Evolutionary conservation across 345 rosid genomes (phyloP), one percentile per base, ranked within the genome.

Genomic region (Salix caprea): DNA sequence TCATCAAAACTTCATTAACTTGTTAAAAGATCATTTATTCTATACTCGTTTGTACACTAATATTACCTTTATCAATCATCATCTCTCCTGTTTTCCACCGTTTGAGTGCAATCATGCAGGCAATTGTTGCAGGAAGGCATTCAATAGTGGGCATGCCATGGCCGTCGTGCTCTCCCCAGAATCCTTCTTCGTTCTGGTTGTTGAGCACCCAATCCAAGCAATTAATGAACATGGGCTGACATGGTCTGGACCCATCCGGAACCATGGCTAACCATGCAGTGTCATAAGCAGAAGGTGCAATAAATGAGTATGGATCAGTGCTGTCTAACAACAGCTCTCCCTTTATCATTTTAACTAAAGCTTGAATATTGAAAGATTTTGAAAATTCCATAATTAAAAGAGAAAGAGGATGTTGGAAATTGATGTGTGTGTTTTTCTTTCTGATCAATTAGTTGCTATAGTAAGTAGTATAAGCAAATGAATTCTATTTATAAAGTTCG

Each of bases 211-310:
- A 91, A 37, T 85, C 84, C 77, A 91, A 76, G 83, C 88, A 89
- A 42, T 18, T 74, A 72, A 70, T 67, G 74, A 91, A 91, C 92
- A 89, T 82, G 69, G 92, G 94, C 58, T 40, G 32, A 7, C 24
- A 48, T 1, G 83, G 78, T 60, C 23, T 62, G 21, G 16, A 26
- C 23, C 37, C 30, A 37, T 79, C 78, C 21, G 88, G 88, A 46
- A 90, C 71, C 89, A 90, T 85, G 61, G 88, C 86, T 76, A 90
- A 75, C 90, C 90, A 90, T 36, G 94, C 90, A 2, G 89, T 85
- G 61, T 90, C 90, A 56, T 90, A 90, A 37, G 94, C 85, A 0
- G 89, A 88, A 68, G 87, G 70, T 9, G 88, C 80, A 60, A 88
- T 80, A n/a, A 78, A 78, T 0, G 82, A 70, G 76, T 78, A 69